Evolutionary conservation across 2,329 filamentous ascomycete species (phyloP).

Genomic region (Aureobasidium leucospermi): DNA sequence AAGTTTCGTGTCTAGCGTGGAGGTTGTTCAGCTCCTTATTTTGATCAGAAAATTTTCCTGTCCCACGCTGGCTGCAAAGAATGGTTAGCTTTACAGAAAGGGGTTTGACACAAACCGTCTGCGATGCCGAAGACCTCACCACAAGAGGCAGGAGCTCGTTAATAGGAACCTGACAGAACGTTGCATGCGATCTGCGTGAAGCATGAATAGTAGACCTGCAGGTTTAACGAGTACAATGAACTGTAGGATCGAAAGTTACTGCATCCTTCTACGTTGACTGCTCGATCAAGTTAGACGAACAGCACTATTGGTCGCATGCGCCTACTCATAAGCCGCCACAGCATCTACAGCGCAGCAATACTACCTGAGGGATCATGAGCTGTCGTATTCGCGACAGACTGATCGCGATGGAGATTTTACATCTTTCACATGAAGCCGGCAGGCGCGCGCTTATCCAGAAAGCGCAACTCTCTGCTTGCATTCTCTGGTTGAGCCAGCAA

Average conservation of each 20-base stretch:
- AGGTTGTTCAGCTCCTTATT: neutral
- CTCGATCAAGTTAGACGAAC: neutral
- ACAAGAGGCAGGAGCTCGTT: neutral
- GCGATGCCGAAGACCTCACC: neutral
- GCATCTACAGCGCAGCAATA: neutral
- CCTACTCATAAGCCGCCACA: neutral
- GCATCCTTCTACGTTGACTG: neutral
- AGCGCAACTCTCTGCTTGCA: neutral
- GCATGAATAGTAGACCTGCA: neutral
- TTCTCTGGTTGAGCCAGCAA: neutral
- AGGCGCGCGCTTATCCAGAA: slow-evolving; percentile 1
- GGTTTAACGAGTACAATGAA: neutral
- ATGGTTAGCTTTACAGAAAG: neutral
- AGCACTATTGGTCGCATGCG: slow-evolving; percentile 2
- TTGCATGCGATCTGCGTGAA: neutral
- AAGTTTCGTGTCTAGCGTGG: neutral
- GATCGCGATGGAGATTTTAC: neutral
- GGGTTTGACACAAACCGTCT: neutral
- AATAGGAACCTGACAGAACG: neutral
- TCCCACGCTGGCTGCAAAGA: neutral
- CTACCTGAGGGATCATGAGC: neutral
- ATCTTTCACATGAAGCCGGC: neutral
- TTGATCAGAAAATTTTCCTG: neutral
- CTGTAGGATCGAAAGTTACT: slow-evolving; percentile 1
- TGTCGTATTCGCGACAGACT: neutral